Base-by-base conservation (phyloP, 176 grass and related monocot genomes). In the Metroxylon sagu region DNA sequence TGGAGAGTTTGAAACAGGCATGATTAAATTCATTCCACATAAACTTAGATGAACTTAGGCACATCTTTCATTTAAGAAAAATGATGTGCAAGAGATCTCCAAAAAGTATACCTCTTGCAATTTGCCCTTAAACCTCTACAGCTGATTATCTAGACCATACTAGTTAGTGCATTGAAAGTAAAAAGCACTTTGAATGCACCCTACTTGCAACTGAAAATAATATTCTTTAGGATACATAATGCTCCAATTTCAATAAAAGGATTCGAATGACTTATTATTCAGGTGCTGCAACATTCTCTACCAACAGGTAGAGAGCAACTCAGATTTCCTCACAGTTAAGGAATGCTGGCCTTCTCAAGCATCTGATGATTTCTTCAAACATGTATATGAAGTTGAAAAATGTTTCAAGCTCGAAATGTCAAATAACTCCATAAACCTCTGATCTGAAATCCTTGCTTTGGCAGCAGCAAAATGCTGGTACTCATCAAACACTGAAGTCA, bases 361-460 rank as follows among this genome's bases (percentile, higher is more conserved):
- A 50, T 16, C 19, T 15, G 35, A 49, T 15, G 61, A 50, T 3
- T 35, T 64, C 18, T 26, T 50, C 61, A 17, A 50, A 64, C 6
- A 5, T 29, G 57, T 6, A 27, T 26, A 26, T 1, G 31, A 64
- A 25, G 61, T 14, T 1, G 61, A 64, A 12, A 50, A 49, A 48
- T 25, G 61, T 31, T 81, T 83, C 51, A 90, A 26, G 77, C 62
- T 88, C 2, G 84, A 97, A 18, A 74, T 77, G 69, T 97, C 92
- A 7, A 97, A 97, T 35, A 79, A 74, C 71, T 97, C 92, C 77
- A 97, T 85, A 69, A 97, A 97, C 52, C 66, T 71, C 78, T 85
- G 81, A 59, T 97, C 87, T 0, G 80, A 82, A 18, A 60, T 76
- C 31, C 92, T 87, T 2, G 87, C 92, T 80, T 97, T 97, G 0